A percentile compares a stretch with the other conserved stretches of the same genome.
Evolutionary conservation across 2,329 filamentous ascomycete species (phyloP).

Genomic region (Paecilomyces dactylethromorphus): DNA sequence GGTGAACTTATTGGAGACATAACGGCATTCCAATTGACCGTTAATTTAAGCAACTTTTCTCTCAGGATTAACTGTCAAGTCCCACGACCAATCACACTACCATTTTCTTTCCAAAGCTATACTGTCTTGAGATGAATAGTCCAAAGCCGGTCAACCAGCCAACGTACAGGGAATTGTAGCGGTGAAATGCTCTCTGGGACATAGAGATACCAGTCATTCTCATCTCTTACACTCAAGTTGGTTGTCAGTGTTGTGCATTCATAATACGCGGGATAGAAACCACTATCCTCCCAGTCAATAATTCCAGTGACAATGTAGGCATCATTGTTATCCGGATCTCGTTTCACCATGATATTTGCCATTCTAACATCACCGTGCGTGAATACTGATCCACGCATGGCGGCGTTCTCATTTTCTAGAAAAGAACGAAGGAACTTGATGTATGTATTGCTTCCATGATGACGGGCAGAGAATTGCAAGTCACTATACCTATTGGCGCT

Average conservation of each 20-base stretch:
- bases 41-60: too few relatives aligned
- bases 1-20: too few relatives aligned
- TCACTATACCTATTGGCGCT: slow-evolving; percentile 12
- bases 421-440: slow-evolving; percentile 16
- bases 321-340: slow-evolving; percentile 8
- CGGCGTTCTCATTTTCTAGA: slow-evolving; percentile 3
- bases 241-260: slow-evolving; percentile 17
- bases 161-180: slow-evolving; percentile 11
- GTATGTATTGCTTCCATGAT: slow-evolving; percentile 13
- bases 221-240: slow-evolving; percentile 10
- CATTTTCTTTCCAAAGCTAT: too few relatives aligned
- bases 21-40: too few relatives aligned
- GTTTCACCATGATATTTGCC: slow-evolving; percentile 14
- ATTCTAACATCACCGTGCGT: slow-evolving; percentile 20
- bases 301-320: slow-evolving; percentile 14
- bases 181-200: slow-evolving; percentile 19
- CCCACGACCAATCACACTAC: too few relatives aligned
- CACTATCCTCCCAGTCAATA: slow-evolving; percentile 25
- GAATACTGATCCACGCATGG: slow-evolving; percentile 15
- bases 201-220: slow-evolving; percentile 24
- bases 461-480: slow-evolving; percentile 15
- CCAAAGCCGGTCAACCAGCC: slow-evolving; percentile 16
- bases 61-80: too few relatives aligned
- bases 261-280: slow-evolving; percentile 24
- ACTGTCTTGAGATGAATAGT: slow-evolving; percentile 6